These are phyloP conservation scores for Umbelopsis sp. DNA, from an alignment of 192 early-diverging fungal species.

Conservation along the genomic window DNA sequence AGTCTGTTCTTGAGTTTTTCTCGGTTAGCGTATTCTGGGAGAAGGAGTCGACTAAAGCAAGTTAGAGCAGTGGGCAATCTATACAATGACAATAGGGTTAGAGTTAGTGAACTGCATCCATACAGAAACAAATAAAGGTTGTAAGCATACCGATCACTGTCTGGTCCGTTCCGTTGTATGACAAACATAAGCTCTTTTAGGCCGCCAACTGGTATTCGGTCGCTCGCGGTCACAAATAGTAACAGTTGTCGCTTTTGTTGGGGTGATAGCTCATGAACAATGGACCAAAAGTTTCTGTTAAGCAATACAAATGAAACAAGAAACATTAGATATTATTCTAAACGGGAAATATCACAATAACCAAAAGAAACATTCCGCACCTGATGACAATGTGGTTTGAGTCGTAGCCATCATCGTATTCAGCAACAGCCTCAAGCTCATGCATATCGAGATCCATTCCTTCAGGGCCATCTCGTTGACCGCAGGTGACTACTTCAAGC, in stretches of 20 bases:
- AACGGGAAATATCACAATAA: background rate
- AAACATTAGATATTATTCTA: background rate
- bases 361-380: constrained; percentile 18
- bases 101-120: background rate
- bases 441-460: constrained; percentile 59
- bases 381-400: constrained; percentile 64
- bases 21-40: constrained; percentile 78
- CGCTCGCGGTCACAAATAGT: constrained; percentile 89
- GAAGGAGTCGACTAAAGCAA: constrained; percentile 85
- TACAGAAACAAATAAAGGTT: background rate
- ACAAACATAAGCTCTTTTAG: constrained; percentile 84
- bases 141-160: constrained; percentile 61
- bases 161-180: constrained; percentile 93
- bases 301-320: background rate
- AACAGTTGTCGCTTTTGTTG: constrained; percentile 75
- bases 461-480: constrained; percentile 34
- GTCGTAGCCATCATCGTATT: constrained; percentile 87
- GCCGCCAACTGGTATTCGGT: constrained; percentile 86
- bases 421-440: constrained; percentile 69
- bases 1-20: constrained; percentile 78
- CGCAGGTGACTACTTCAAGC: constrained; percentile 75
- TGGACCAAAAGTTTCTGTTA: constrained; percentile 73
- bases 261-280: constrained; percentile 66
- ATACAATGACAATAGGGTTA: constrained; percentile 4
- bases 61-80: constrained; percentile 88